These are phyloP conservation scores for Populus hybrid DNA, from an alignment of 441 rosid genomes.

Conservation along the genomic window DNA sequence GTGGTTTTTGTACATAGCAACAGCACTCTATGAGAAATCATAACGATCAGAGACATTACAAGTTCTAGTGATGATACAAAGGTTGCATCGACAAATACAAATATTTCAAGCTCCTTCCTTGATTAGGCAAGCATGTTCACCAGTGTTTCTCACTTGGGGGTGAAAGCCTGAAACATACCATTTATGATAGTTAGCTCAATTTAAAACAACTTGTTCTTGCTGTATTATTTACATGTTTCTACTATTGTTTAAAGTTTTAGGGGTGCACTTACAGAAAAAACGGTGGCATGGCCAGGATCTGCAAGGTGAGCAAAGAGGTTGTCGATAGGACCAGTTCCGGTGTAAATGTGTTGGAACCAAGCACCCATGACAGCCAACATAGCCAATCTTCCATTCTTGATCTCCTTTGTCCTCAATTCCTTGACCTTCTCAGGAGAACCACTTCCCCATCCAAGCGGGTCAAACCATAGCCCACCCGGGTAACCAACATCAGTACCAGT, in stretches of 20 bases:
- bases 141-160: slow-evolving; percentile 59
- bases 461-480: slow-evolving; percentile 98
- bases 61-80: slow-evolving; percentile 20
- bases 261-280: slow-evolving; percentile 67
- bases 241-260: neutral
- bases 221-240: neutral
- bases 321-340: slow-evolving; percentile 93
- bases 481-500: slow-evolving; percentile 94
- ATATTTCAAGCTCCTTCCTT: slow-evolving; percentile 13
- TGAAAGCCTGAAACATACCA: slow-evolving; percentile 58
- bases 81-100: slow-evolving; percentile 18
- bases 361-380: slow-evolving; percentile 99
- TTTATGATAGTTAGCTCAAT: neutral
- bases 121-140: neutral
- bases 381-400: slow-evolving; percentile 89
- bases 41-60: slow-evolving; percentile 25
- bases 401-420: slow-evolving; percentile 93
- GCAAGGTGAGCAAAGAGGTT: slow-evolving; percentile 95
- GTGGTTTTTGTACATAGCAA: slow-evolving; percentile 40
- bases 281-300: slow-evolving; percentile 95
- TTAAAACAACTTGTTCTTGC: neutral
- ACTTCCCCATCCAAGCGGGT: slow-evolving; percentile 91
- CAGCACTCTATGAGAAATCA: slow-evolving; percentile 23
- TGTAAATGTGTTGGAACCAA: slow-evolving; percentile 98
- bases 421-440: slow-evolving; percentile 76